These are phyloP conservation scores for Rhipidocladum racemiflorum DNA, from an alignment of 176 grass and related monocot genomes.

Conservation along the genomic window DNA sequence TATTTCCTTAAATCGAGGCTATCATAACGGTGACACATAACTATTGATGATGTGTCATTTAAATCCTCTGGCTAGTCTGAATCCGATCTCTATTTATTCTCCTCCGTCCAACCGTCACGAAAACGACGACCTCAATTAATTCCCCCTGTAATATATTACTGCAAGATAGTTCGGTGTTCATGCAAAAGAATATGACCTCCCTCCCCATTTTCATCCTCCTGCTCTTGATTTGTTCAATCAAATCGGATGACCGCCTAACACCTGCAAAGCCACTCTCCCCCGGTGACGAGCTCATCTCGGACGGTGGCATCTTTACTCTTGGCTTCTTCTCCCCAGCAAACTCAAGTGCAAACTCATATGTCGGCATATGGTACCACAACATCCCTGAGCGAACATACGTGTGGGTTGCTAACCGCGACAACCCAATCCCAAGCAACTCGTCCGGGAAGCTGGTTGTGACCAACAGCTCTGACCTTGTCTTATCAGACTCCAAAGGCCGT, in stretches of 20 bases:
- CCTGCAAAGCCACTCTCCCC: slow-evolving; percentile 17
- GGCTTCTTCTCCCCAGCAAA: slow-evolving; percentile 39
- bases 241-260: slow-evolving; percentile 16
- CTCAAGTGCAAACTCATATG: slow-evolving; percentile 3
- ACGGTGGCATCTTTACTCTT: slow-evolving; percentile 28
- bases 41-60: too few species aligned
- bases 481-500: not conserved
- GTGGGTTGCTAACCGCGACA: slow-evolving; percentile 51
- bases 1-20: too few species aligned
- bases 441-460: slow-evolving; percentile 13
- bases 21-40: too few species aligned
- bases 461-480: not conserved
- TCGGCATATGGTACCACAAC: slow-evolving; percentile 44
- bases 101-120: too few species aligned
- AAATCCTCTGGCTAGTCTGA: too few species aligned
- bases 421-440: not conserved
- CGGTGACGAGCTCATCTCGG: slow-evolving; percentile 26
- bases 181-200: not conserved
- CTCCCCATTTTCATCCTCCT: slow-evolving; percentile 3
- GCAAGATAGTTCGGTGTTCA: too few species aligned
- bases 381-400: not conserved
- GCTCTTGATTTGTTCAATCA: not conserved
- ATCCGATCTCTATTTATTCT: too few species aligned
- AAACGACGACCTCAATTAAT: too few species aligned
- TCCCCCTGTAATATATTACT: too few species aligned